Evolutionary conservation across 768 basidiomycete genomes (phyloP).

Genomic region (Roridomyces roridus): DNA sequence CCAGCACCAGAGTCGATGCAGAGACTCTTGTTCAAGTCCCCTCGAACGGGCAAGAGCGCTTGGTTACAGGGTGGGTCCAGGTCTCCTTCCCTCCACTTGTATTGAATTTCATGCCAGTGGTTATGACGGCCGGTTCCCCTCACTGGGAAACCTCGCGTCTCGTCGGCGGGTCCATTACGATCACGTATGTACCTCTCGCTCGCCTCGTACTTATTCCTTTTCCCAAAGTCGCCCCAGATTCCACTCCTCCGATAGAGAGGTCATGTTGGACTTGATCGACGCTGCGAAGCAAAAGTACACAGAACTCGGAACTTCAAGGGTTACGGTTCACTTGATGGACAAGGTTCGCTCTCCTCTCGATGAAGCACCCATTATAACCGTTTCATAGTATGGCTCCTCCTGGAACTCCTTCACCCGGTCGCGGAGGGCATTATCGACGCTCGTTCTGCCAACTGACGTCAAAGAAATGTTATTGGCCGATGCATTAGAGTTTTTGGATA

Average conservation of each 20-base stretch:
- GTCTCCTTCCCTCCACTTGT: neutral
- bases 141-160: conserved; percentile 4
- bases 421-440: conserved; percentile 5
- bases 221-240: neutral
- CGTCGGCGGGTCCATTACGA: conserved; percentile 8
- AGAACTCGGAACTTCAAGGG: neutral
- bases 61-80: conserved; percentile 4
- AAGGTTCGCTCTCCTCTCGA: neutral
- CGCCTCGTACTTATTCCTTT: too few species aligned
- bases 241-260: conserved; percentile 3
- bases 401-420: neutral
- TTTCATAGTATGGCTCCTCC: neutral
- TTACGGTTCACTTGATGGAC: conserved; percentile 1
- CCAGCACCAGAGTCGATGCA: conserved; percentile 2
- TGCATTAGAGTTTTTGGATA: conserved; percentile 9
- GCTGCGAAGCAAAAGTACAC: conserved; percentile 1
- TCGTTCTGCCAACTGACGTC: conserved; percentile 4
- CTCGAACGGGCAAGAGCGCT: neutral
- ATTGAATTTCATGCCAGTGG: neutral
- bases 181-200: conserved; percentile 1
- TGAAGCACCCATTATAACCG: neutral
- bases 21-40: conserved; percentile 1
- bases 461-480: conserved; percentile 16
- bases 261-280: conserved; percentile 12
- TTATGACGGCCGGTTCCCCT: neutral